Evolutionary conservation across 805 yeast genomes (phyloP), one percentile per base, ranked within the genome.

Genomic region (Saturnispora sekii): DNA sequence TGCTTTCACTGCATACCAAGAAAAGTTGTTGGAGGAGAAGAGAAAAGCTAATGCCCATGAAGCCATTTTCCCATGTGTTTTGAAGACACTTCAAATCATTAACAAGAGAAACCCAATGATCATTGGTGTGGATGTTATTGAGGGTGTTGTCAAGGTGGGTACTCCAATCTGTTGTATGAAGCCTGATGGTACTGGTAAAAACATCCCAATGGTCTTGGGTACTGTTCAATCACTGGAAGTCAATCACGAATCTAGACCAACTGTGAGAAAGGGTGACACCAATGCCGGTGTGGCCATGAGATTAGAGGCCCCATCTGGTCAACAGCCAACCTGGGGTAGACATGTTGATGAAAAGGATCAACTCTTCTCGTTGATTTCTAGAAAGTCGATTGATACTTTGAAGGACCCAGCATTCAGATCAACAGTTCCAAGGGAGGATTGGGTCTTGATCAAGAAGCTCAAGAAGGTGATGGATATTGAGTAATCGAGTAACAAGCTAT

Each of bases 71-170:
- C 99, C 99, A 56, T 84, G 94, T 73, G 96, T 90, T 31, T 69
- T 93, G 69, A 85, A 86, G 67, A 93, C 97, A 14, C 66, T 93
- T 54, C 97, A 93, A 71, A 86, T 93, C 61, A 93, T 93, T 65
- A 93, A 93, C 80, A 90, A 90, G 72, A 85, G 98, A 69, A 87
- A 89, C 65, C 99, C 99, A 51, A 93, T 93, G 97, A 89, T 93
- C 61, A 85, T 93, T 60, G 99, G 99, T 79, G 97, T 93, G 48
- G 99, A 93, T 62, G 95, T 93, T 48, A 65, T 77, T 38, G 97
- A 93, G 62, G 99, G 99, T 59, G 72, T 83, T 39, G 74, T 93
- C 36, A 78, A 89, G 51, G 65, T 84, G 36, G 98, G 98, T 47
- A 89, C 98, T 5, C 98, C 99, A 51, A 86, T 93, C 48, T 83